These are phyloP conservation scores for Leccinum variabile DNA, from an alignment of 1,284 basidiomycete genomes.

Conservation along the genomic window DNA sequence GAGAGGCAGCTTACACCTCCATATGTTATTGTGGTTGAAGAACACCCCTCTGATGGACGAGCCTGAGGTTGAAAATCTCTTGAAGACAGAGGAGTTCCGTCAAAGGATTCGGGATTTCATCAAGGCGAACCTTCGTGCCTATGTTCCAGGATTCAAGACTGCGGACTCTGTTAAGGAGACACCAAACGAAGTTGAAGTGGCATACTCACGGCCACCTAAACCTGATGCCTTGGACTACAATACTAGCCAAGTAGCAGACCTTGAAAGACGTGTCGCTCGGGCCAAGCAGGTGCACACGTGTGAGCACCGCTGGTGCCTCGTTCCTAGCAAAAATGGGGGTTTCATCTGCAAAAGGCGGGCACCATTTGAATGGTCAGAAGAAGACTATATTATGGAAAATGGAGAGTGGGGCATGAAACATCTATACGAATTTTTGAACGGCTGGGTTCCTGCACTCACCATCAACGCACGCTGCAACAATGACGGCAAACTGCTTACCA, in stretches of 20 bases:
- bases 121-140: neutral
- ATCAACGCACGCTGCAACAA: slow-evolving; percentile 8
- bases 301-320: neutral
- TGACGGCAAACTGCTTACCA: slow-evolving; percentile 21
- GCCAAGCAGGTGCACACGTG: neutral
- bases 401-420: neutral
- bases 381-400: neutral
- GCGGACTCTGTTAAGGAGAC: neutral
- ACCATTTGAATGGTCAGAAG: neutral
- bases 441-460: neutral
- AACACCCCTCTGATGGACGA: neutral
- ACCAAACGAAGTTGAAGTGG: neutral
- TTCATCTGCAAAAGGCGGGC: neutral
- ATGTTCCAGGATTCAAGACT: neutral
- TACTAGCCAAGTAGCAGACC: neutral
- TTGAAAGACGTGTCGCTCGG: neutral
- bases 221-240: neutral
- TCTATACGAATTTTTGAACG: neutral
- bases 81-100: neutral
- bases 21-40: slow-evolving; percentile 20
- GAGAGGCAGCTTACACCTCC: slow-evolving; percentile 22
- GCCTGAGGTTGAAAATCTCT: neutral
- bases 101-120: neutral
- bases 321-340: neutral
- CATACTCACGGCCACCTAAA: neutral